These are phyloP conservation scores for Claviceps pusilla DNA, from an alignment of 2,329 filamentous ascomycete genomes.

Conservation along the genomic window DNA sequence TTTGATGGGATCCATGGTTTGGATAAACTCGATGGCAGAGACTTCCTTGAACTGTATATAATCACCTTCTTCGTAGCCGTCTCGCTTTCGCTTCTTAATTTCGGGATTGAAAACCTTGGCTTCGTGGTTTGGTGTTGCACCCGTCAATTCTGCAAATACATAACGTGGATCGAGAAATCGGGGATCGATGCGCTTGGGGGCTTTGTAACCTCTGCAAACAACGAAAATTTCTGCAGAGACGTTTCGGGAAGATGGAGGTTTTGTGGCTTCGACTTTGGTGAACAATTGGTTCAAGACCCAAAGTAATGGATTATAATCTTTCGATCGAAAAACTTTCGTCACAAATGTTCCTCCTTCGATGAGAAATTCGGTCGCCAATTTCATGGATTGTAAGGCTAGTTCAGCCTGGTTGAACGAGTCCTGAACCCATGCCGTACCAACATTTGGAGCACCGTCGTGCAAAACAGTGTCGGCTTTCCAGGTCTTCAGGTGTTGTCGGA, in stretches of 20 bases:
- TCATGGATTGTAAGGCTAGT: conserved; percentile 76
- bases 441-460: conserved; percentile 94
- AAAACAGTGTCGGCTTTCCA: conserved; percentile 94
- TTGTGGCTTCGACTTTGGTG: conserved; percentile 87
- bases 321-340: conserved; percentile 93
- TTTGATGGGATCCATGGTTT: conserved; percentile 82
- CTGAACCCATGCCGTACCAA: conserved; percentile 95
- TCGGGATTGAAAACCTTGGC: conserved; percentile 97
- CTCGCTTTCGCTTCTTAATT: conserved; percentile 90
- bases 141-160: conserved; percentile 85
- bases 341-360: conserved; percentile 83
- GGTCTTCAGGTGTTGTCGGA: conserved; percentile 79
- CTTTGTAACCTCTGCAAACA: conserved; percentile 88
- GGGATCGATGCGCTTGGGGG: conserved; percentile 82
- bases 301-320: conserved; percentile 87
- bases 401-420: conserved; percentile 97
- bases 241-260: conserved; percentile 87
- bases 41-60: conserved; percentile 85
- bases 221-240: conserved; percentile 98
- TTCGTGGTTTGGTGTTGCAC: conserved; percentile 81
- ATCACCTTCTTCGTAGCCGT: conserved; percentile 94
- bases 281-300: conserved; percentile 99
- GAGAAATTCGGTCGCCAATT: conserved; percentile 86
- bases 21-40: conserved; percentile 80
- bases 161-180: conserved; percentile 78